Evolutionary conservation across 306 rosid genomes (phyloP).

Genomic region (Albizia julibrissin): DNA sequence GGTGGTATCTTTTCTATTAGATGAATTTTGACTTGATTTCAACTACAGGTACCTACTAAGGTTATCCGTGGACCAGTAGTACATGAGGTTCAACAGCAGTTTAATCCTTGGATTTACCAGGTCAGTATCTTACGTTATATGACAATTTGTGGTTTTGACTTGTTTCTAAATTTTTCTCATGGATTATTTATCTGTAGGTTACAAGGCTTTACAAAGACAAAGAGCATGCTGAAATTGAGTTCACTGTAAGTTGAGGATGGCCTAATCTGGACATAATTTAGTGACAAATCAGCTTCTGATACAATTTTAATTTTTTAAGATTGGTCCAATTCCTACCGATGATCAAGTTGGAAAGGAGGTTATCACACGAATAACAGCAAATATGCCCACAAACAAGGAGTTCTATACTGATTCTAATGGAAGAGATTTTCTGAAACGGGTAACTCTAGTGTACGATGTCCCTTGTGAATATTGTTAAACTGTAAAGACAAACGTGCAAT

Average conservation of each 20-base stretch:
- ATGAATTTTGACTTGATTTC: constrained; percentile 4
- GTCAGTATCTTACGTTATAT: constrained; percentile 36
- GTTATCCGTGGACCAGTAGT: constrained; percentile 68
- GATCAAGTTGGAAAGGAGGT: constrained; percentile 87
- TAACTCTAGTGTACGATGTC: constrained; percentile 30
- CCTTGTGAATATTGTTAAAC: constrained; percentile 2
- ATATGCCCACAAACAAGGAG: constrained; percentile 74
- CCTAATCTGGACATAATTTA: not conserved
- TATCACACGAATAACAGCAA: constrained; percentile 69
- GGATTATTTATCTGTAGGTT: constrained; percentile 45
- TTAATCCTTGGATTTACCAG: constrained; percentile 85
- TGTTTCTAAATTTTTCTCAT: constrained; percentile 7
- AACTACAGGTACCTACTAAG: constrained; percentile 59
- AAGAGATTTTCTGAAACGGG: constrained; percentile 89
- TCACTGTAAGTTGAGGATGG: constrained; percentile 60
- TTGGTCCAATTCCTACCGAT: constrained; percentile 87
- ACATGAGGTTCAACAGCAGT: constrained; percentile 75
- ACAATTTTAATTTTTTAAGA: constrained; percentile 49
- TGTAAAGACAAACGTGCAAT: not conserved
- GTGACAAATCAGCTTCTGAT: constrained; percentile 33
- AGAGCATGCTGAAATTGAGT: constrained; percentile 92
- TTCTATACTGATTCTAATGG: constrained; percentile 91
- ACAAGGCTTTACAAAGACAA: constrained; percentile 77
- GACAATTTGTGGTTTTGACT: not conserved
- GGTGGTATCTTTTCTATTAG: not conserved